Evolutionary conservation across 2,329 filamentous ascomycete species (phyloP), one percentile per base, ranked within the genome.

Genomic region (Trichophyton rubrum): DNA sequence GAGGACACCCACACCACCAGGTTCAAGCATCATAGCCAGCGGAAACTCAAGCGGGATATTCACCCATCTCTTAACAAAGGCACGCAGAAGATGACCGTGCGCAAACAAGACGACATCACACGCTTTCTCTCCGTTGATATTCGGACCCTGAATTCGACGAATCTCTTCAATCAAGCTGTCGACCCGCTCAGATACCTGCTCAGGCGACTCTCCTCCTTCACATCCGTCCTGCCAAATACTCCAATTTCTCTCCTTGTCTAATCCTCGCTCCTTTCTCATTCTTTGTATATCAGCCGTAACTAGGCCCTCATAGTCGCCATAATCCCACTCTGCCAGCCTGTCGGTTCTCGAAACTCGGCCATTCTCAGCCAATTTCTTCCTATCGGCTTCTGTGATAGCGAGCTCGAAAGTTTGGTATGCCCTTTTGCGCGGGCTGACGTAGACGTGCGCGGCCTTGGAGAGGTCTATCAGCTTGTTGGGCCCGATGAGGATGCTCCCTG

Each of bases 251-350:
- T 71, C 68, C 40, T 65, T 66, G n/a, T 78, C 74, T 17, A 82
- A 69, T 0, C 80, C 80, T 7, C 74, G 71, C 60, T 75, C 65
- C 63, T 74, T 71, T 61, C 82, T 74, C 62, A 72, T 64, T 30
- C 72, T 68, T 13, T 73, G 72, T 58, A 85, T 85, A 65, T 82
- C 72, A n/a, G 72, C 67, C 6, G 74, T 75, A 53, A 76, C 76
- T 24, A 84, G 68, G 9, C 83, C 83, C 68, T 86, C 83, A 68
- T 85, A 86, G 62, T 78, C 73, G 53, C 83, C 83, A 69, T 85
- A 86, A 62, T 82, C 79, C 83, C 83, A 86, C 68, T 85, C 83
- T 1, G 78, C 73, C 49, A 85, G 72, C 1, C 72, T 70, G 61
- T 81, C 77, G 1, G 79, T 83, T 38, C 79, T 69, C 61, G 78